Base-by-base conservation (phyloP, 371 early-diverging fungal species). In the Nematocida displodere region DNA sequence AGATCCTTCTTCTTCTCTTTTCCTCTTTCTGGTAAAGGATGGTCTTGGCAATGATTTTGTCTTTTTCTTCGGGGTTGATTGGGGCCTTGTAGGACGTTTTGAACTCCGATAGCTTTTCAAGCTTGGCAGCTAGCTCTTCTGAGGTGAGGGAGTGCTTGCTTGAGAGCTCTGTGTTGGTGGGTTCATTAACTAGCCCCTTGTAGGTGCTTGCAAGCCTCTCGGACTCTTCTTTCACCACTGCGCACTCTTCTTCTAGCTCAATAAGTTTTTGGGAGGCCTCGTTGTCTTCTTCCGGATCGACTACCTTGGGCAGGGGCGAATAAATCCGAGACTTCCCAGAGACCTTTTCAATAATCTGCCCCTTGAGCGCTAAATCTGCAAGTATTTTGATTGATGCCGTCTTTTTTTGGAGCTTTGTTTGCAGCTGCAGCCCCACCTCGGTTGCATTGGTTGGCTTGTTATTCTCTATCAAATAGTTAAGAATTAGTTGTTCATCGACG, bases 21-120 rank as follows among this genome's bases (percentile, higher is more conserved):
- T 42, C 29, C 26, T 53, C 47, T 29, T 71, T 77, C 54, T 59
- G 39, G 11, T 61, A 37, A 13, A 50, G 53, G 15, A 47, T 50
- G 2, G 49, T 46, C 7, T 46, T 52, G 50, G 66, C 62, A 33
- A 50, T 61, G 2, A 58, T 33, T 0, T 67, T 64, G n/a, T 75
- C 71, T 49, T 67, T 68, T 42, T 64, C 65, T 46, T 80, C 63
- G 39, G 76, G 64, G 50, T 75, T 63, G 13, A 80, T 61, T n/a
- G n/a, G n/a, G 22, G 42, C 13, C 56, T 39, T 44, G 5, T 39
- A 34, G 2, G 52, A 39, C 28, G 5, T 15, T 22, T 15, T 4
- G 26, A 42, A 58, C 24, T 61, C n/a, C 3, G 4, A 2, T 4
- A 59, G 13, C 24, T 48, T 1, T 7, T 63, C 50, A 46, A 79